phyloP scores from a whole-genome alignment of 2,329 filamentous ascomycete genomes.

The Myriosclerotinia scirpicola region DNA sequence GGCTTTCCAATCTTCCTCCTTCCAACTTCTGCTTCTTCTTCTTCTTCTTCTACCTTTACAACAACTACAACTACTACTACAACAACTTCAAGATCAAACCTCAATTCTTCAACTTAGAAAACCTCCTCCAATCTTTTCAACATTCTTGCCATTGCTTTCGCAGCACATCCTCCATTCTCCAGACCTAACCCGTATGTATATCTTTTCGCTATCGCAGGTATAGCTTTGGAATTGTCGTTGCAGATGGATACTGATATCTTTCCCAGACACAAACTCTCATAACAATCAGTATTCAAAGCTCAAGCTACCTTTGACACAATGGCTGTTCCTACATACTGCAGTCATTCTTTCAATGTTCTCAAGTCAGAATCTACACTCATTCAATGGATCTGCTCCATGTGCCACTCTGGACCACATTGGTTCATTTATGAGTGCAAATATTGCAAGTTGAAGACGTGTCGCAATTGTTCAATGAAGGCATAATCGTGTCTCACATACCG shows the following conservation, averaged over 20 bases:
- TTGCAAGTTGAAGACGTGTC: slow-evolving; percentile 66
- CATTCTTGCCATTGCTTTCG: neutral
- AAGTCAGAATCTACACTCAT: slow-evolving; percentile 66
- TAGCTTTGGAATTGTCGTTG: neutral
- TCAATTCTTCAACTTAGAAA: neutral
- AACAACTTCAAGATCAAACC: neutral
- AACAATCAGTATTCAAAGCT: no score
- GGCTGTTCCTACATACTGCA: slow-evolving; percentile 58
- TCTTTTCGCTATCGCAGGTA: neutral
- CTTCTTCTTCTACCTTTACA: neutral
- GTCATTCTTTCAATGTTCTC: slow-evolving; percentile 63
- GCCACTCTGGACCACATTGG: slow-evolving; percentile 64
- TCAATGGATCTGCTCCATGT: slow-evolving; percentile 65
- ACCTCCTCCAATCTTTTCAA: neutral
- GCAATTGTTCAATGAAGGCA: slow-evolving; percentile 48
- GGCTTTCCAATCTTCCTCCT: neutral
- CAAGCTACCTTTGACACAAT: slow-evolving; percentile 38
- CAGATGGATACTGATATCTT: slow-evolving; percentile 9
- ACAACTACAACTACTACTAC: no score
- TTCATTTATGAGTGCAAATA: slow-evolving; percentile 68
- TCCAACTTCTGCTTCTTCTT: neutral
- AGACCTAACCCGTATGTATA: slow-evolving; percentile 6
- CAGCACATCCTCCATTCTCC: neutral
- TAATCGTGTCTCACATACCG: slow-evolving; percentile 23
- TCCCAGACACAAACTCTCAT: slow-evolving; percentile 15